A percentile compares a stretch with the other conserved stretches of the same genome.
Conservation (phyloP, 2,329 filamentous ascomycete species). For the Dactylellina leptospora region DNA sequence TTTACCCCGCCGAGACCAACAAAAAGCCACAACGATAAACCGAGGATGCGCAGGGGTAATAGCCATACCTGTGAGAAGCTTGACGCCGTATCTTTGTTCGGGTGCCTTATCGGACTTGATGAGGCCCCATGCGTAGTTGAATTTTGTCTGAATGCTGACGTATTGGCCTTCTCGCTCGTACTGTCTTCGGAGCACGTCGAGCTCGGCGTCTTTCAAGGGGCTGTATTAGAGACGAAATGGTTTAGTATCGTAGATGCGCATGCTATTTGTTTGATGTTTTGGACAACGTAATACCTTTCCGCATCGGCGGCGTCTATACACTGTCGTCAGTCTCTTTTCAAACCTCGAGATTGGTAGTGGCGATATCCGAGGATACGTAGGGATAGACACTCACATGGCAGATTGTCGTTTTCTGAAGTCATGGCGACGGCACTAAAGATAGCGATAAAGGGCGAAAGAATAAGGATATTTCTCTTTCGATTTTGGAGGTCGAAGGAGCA, state of each 20-base stretch:
- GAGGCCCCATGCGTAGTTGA: conserved; percentile 99
- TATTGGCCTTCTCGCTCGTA: conserved; percentile 98
- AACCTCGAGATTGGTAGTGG: conserved; percentile 2
- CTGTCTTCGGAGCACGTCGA: conserved; percentile 89
- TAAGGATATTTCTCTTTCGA: not conserved
- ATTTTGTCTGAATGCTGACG: conserved; percentile 96
- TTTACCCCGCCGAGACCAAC: conserved; percentile 23
- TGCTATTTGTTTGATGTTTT: not conserved
- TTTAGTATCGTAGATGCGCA: conserved; percentile 52
- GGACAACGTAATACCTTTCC: conserved; percentile 72
- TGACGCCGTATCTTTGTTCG: conserved; percentile 94
- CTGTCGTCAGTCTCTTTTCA: conserved; percentile 17
- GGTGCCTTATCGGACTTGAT: conserved; percentile 86
- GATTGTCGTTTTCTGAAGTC: conserved; percentile 60
- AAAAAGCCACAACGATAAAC: not conserved
- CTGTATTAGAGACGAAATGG: conserved; percentile 62
- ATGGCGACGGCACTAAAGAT: conserved; percentile 5
- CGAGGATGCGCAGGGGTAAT: not conserved
- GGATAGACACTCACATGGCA: conserved; percentile 62
- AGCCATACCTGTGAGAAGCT: conserved; percentile 69
- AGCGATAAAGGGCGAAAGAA: not conserved
- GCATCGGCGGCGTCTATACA: conserved; percentile 90
- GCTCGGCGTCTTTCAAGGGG: conserved; percentile 87
- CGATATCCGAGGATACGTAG: conserved; percentile 22
- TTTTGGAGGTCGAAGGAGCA: not conserved